phyloP scores from a whole-genome alignment of 192 early-diverging fungal species.

The Mortierella claussenii region DNA sequence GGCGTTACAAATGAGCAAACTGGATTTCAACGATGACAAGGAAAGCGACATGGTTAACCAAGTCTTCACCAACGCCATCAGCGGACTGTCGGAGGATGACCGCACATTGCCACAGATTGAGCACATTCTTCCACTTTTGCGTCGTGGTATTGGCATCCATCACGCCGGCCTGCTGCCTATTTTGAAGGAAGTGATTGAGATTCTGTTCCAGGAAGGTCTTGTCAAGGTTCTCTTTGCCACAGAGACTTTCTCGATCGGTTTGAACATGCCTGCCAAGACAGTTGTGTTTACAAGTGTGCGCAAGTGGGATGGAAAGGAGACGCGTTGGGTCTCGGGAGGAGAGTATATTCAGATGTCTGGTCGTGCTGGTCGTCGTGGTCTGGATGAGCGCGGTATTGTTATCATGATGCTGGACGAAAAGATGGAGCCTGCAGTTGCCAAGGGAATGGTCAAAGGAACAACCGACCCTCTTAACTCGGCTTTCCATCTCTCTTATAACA shows the following conservation, averaged over 20 bases:
- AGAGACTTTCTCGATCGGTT: conserved; percentile 98
- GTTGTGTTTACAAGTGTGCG: conserved; percentile 95
- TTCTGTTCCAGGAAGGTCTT: conserved; percentile 97
- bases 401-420: conserved; percentile 97
- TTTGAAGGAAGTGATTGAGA: conserved; percentile 96
- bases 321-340: conserved; percentile 83
- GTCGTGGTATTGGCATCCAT: conserved; percentile 96
- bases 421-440: conserved; percentile 92
- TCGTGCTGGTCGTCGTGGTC: conserved; percentile 94
- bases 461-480: conserved; percentile 90
- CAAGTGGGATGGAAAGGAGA: conserved; percentile 93
- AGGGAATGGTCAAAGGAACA: conserved; percentile 90
- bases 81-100: conserved; percentile 88
- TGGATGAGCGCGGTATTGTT: conserved; percentile 97
- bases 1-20: conserved; percentile 90
- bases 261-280: conserved; percentile 99
- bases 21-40: conserved; percentile 91
- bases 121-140: conserved; percentile 89
- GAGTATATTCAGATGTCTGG: conserved; percentile 99
- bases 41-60: conserved; percentile 86
- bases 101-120: conserved; percentile 91
- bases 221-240: conserved; percentile 99
- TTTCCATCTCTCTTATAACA: conserved; percentile 96
- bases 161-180: conserved; percentile 96
- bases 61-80: conserved; percentile 91